Evolutionary conservation across 768 basidiomycete species (phyloP).

Genomic region (Hypholoma sublateritium): DNA sequence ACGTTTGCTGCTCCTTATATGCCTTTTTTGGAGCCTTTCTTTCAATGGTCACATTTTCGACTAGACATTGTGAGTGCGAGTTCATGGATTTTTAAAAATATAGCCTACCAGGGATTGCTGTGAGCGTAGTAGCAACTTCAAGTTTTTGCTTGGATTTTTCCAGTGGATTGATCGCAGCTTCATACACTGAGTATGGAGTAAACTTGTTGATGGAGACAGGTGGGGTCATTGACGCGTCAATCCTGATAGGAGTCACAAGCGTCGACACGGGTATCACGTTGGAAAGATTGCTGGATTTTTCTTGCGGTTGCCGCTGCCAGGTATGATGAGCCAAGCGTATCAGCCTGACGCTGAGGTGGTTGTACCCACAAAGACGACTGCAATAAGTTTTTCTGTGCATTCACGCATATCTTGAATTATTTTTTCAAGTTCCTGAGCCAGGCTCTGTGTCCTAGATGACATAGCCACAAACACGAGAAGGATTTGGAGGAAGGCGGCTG

Average conservation of each 20-base stretch:
- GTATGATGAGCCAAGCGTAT: no score
- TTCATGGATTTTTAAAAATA: background rate
- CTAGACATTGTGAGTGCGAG: background rate
- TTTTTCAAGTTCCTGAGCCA: conserved; percentile 45
- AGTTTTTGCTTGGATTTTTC: background rate
- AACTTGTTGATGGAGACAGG: no score
- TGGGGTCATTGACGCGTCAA: no score
- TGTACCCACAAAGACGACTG: conserved; percentile 7
- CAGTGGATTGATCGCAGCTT: background rate
- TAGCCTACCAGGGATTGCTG: background rate
- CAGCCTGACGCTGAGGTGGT: background rate
- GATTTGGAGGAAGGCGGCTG: conserved; percentile 71
- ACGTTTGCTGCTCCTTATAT: background rate
- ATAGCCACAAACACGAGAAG: conserved; percentile 63
- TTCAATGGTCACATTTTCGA: background rate
- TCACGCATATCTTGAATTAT: conserved; percentile 20
- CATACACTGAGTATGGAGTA: no score
- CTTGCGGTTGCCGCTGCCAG: no score
- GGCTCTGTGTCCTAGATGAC: conserved; percentile 51
- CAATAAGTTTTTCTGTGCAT: conserved; percentile 10
- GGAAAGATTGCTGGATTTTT: no score
- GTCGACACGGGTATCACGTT: no score
- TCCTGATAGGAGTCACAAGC: no score
- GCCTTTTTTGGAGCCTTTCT: background rate
- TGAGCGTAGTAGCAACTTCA: background rate